Evolutionary conservation across 2,329 filamentous ascomycete species (phyloP).

Genomic region (Colletotrichum godetiae): DNA sequence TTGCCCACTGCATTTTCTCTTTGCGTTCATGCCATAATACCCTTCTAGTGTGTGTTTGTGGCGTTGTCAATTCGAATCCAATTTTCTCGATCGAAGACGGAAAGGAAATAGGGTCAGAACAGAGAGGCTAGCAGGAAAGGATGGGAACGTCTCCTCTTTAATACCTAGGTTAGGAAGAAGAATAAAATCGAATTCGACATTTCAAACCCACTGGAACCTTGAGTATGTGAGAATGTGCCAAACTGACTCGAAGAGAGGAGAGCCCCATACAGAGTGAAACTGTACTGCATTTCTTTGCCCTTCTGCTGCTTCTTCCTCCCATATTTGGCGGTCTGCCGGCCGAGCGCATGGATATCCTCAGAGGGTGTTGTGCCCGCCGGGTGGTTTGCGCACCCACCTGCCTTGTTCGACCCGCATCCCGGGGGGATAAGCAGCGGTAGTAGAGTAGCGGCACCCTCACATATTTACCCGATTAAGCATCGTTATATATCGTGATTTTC

Average conservation of each 20-base stretch:
- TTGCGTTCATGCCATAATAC: conserved; percentile 35
- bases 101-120: background rate
- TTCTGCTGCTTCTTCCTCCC: no score
- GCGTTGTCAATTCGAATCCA: conserved; percentile 18
- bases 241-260: background rate
- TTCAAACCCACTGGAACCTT: background rate
- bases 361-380: background rate
- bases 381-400: background rate
- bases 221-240: background rate
- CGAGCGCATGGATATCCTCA: background rate
- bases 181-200: background rate
- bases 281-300: background rate
- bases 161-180: background rate
- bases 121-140: background rate
- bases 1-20: conserved; percentile 4
- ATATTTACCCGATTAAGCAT: background rate
- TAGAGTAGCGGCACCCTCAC: background rate
- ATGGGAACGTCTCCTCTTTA: background rate
- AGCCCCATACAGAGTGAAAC: background rate
- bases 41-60: conserved; percentile 30
- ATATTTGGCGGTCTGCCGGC: background rate
- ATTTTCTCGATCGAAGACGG: conserved; percentile 12
- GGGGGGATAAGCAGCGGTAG: background rate
- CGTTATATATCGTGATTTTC: no score
- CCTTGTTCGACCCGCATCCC: background rate